Percentiles rank a stretch among this genome's conserved stretches.
These are phyloP conservation scores for Phytophthora agathidicida DNA, from an alignment of 352 stramenopile species.

Conservation along the genomic window DNA sequence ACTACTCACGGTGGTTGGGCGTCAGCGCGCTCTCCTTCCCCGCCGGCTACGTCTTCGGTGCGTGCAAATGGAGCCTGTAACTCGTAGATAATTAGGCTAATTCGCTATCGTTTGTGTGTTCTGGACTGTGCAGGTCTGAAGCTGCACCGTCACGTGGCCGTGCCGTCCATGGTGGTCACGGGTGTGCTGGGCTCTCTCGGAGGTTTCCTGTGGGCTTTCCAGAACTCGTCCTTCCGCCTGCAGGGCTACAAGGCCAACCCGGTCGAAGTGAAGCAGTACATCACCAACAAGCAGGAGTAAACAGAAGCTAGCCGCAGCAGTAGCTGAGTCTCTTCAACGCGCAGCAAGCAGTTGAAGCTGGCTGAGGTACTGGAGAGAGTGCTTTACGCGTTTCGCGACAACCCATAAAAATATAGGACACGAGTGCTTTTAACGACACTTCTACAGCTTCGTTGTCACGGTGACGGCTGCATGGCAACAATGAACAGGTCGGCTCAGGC, in stretches of 20 bases:
- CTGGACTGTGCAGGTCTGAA: constrained; percentile 44
- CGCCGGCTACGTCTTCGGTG: constrained; percentile 80
- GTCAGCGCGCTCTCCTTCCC: constrained; percentile 73
- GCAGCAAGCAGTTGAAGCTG: background rate
- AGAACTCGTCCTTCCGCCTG: constrained; percentile 84
- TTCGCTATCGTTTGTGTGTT: constrained; percentile 5
- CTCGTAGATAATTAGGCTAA: constrained; percentile 1
- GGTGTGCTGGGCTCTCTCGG: constrained; percentile 76
- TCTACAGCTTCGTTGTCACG: too few relatives aligned
- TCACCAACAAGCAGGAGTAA: constrained; percentile 46
- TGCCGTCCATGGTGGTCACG: constrained; percentile 80
- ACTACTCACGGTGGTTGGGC: constrained; percentile 70
- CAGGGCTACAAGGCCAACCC: constrained; percentile 73
- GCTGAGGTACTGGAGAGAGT: background rate
- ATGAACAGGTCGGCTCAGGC: too few relatives aligned
- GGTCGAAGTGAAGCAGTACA: constrained; percentile 71
- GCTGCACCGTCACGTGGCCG: constrained; percentile 63
- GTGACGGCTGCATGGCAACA: too few relatives aligned
- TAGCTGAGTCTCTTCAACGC: background rate
- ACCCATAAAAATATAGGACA: constrained; percentile 35
- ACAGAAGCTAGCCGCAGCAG: background rate
- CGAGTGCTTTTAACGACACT: constrained; percentile 18
- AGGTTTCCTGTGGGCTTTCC: constrained; percentile 80
- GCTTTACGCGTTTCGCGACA: constrained; percentile 24
- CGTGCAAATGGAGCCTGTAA: constrained; percentile 14